A percentile compares a stretch with the other conserved stretches of the same genome.
phyloP scores from a whole-genome alignment of 2,329 filamentous ascomycete species.

The Aspergillus caelatus region DNA sequence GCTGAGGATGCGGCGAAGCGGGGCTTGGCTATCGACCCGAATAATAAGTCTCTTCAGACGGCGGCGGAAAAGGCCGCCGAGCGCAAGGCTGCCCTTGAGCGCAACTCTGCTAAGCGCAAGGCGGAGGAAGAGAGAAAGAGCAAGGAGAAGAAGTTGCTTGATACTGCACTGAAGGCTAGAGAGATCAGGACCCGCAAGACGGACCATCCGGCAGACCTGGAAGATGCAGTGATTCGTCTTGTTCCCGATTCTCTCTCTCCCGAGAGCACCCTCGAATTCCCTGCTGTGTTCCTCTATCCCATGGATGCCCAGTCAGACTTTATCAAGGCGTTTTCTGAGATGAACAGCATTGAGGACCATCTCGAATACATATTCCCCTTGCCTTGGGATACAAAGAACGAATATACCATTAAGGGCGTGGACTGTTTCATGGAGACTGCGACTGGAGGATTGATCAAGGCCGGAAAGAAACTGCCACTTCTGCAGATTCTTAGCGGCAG shows the following conservation, averaged over 20 bases:
- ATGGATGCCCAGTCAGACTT: conserved; percentile 82
- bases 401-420: conserved; percentile 68
- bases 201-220: conserved; percentile 77
- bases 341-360: conserved; percentile 73
- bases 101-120: conserved; percentile 58
- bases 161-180: conserved; percentile 68
- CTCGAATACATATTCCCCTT: conserved; percentile 82
- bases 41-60: conserved; percentile 67
- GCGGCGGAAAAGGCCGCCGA: conserved; percentile 66
- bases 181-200: conserved; percentile 70
- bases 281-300: conserved; percentile 83
- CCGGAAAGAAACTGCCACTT: conserved; percentile 80
- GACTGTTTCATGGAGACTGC: conserved; percentile 90
- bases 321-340: conserved; percentile 82
- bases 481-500: conserved; percentile 74
- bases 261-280: conserved; percentile 72
- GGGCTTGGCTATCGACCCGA: conserved; percentile 71
- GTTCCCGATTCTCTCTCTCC: conserved; percentile 74
- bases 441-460: conserved; percentile 79
- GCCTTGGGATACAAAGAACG: conserved; percentile 75
- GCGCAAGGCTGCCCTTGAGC: conserved; percentile 60
- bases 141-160: conserved; percentile 64
- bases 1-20: conserved; percentile 76
- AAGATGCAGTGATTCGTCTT: conserved; percentile 75
- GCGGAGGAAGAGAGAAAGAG: conserved; percentile 50